Evolutionary conservation across 2,329 filamentous ascomycete species (phyloP).

Genomic region (Stylonectria norvegica): DNA sequence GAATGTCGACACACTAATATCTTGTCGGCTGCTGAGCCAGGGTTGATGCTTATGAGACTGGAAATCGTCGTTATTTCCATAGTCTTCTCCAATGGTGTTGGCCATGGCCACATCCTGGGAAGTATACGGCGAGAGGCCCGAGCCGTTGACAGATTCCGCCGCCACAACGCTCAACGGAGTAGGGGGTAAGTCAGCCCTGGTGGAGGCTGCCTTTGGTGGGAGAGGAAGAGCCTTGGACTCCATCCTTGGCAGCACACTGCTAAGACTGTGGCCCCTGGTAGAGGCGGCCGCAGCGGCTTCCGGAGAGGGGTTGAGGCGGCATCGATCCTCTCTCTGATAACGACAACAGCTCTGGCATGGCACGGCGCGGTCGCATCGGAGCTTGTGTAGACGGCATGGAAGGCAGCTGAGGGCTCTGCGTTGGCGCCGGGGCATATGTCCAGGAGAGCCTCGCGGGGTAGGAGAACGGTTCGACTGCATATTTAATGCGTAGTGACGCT

Average conservation of each 20-base stretch:
- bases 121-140: background rate
- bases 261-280: background rate
- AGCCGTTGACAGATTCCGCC: background rate
- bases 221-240: background rate
- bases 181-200: background rate
- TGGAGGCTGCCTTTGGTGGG: background rate
- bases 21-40: no score
- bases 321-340: background rate
- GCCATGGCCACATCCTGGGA: no score
- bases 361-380: background rate
- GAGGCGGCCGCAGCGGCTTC: background rate
- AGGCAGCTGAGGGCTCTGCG: background rate
- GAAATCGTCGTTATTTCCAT: no score
- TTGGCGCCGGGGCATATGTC: background rate
- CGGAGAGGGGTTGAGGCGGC: background rate
- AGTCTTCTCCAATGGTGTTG: no score
- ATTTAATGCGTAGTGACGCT: background rate
- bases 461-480: background rate
- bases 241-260: background rate
- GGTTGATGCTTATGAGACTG: no score
- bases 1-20: no score
- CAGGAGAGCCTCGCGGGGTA: background rate
- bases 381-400: background rate
- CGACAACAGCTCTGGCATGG: background rate
- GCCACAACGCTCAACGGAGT: background rate